Evolutionary conservation across 495 filamentous ascomycete species (phyloP).

Genomic region (Neurospora sp.): DNA sequence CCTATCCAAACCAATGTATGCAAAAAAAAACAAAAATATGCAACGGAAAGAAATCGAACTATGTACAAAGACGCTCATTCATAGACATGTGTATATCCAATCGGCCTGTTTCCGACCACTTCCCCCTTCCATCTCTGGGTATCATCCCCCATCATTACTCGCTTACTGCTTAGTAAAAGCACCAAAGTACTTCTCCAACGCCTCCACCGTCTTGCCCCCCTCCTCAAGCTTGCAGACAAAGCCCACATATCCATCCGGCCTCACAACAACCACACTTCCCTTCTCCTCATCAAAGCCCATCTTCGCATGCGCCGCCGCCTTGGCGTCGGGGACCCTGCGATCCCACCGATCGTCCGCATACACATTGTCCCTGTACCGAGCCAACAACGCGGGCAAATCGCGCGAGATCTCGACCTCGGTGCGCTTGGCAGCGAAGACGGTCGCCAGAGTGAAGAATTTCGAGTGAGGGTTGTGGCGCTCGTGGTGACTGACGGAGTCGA

Average conservation of each 20-base stretch:
- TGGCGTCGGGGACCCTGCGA: constrained; percentile 53
- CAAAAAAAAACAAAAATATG: not conserved
- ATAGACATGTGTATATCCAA: not conserved
- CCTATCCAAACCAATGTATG: not conserved
- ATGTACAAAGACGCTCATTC: not conserved
- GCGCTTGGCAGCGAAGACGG: constrained; percentile 57
- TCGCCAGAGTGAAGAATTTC: constrained; percentile 66
- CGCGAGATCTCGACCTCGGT: constrained; percentile 53
- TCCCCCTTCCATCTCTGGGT: not conserved
- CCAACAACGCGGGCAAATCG: constrained; percentile 55
- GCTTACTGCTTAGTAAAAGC: constrained; percentile 44
- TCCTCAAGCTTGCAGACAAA: constrained; percentile 62
- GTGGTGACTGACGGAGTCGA: constrained; percentile 58
- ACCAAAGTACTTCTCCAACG: constrained; percentile 73
- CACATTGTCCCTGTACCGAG: constrained; percentile 69
- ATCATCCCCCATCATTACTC: not conserved
- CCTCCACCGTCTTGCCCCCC: constrained; percentile 68
- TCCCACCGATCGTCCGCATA: constrained; percentile 83
- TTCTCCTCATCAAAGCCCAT: constrained; percentile 65
- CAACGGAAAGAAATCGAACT: not conserved
- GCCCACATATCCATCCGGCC: constrained; percentile 81
- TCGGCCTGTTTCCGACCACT: not conserved
- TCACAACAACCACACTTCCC: constrained; percentile 70
- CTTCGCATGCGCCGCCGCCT: constrained; percentile 72
- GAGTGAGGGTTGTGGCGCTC: constrained; percentile 77